A percentile compares a stretch with the other conserved stretches of the same genome.
Evolutionary conservation across 306 rosid genomes (phyloP).

Genomic region (Nissolia schottii): DNA sequence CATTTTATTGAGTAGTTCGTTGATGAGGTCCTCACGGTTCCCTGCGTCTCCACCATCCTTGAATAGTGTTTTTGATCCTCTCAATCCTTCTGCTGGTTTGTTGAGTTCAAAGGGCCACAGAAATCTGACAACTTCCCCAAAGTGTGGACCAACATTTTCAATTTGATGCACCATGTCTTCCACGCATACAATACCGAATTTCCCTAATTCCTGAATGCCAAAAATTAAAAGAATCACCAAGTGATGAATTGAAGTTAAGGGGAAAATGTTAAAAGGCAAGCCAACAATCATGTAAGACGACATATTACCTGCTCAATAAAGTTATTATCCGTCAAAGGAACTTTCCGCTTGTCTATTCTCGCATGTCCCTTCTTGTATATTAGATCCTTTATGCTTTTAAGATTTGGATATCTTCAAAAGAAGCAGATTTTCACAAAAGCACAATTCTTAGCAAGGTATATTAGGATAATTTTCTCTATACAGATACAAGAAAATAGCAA

Average conservation of each 20-base stretch:
- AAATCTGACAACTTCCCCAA: conserved; percentile 60
- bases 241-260: background rate
- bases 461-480: no score
- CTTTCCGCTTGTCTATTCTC: conserved; percentile 53
- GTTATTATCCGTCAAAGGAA: conserved; percentile 87
- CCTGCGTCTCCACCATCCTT: conserved; percentile 85
- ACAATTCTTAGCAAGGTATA: background rate
- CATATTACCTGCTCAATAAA: conserved; percentile 63
- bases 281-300: background rate
- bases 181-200: conserved; percentile 60
- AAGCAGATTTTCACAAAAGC: conserved; percentile 10
- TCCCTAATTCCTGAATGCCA: conserved; percentile 56
- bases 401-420: conserved; percentile 63
- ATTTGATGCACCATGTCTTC: conserved; percentile 88
- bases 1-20: conserved; percentile 68
- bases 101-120: conserved; percentile 77
- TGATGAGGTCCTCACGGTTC: conserved; percentile 71
- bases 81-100: conserved; percentile 62
- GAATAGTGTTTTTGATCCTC: conserved; percentile 51
- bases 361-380: conserved; percentile 68
- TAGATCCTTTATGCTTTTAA: conserved; percentile 72
- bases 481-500: background rate
- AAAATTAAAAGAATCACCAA: background rate
- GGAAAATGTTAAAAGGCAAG: background rate
- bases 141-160: conserved; percentile 68